Evolutionary conservation across 768 basidiomycete species (phyloP).

Genomic region (Mycena venus): DNA sequence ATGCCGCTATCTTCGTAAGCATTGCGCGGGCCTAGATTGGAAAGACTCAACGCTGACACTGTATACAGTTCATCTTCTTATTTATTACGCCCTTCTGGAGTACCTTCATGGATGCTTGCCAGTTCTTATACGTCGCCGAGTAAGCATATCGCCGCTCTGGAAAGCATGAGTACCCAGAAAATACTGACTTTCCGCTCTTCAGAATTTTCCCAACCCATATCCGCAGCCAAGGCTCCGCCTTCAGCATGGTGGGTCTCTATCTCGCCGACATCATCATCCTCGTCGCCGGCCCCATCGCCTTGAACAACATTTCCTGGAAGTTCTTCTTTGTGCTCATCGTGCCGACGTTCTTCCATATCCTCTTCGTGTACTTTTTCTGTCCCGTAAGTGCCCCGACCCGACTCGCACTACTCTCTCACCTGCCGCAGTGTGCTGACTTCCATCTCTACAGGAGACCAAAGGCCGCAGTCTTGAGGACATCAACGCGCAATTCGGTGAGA

Average conservation of each 20-base stretch:
- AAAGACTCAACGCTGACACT: conserved; percentile 4
- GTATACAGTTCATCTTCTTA: conserved; percentile 2
- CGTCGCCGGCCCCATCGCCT: conserved; percentile 2
- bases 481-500: conserved; percentile 1
- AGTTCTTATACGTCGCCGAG: not conserved
- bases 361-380: conserved; percentile 2
- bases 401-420: not conserved
- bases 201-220: conserved; percentile 2
- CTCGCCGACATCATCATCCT: conserved; percentile 1
- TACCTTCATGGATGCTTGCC: not conserved
- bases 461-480: conserved; percentile 1
- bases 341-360: conserved; percentile 3
- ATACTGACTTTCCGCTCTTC: not conserved
- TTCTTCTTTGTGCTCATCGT: conserved; percentile 1
- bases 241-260: not conserved
- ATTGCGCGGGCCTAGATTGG: not conserved
- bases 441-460: conserved; percentile 2
- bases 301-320: conserved; percentile 4
- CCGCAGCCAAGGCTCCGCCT: conserved; percentile 1
- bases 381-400: conserved; percentile 1
- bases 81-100: conserved; percentile 2
- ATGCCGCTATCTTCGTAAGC: conserved; percentile 1
- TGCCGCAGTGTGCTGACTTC: not conserved
- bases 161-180: not conserved
- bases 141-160: conserved; percentile 2